Base-by-base conservation (phyloP, 225 moss, liverwort and hornwort genomes). In the Bryum argenteum region DNA sequence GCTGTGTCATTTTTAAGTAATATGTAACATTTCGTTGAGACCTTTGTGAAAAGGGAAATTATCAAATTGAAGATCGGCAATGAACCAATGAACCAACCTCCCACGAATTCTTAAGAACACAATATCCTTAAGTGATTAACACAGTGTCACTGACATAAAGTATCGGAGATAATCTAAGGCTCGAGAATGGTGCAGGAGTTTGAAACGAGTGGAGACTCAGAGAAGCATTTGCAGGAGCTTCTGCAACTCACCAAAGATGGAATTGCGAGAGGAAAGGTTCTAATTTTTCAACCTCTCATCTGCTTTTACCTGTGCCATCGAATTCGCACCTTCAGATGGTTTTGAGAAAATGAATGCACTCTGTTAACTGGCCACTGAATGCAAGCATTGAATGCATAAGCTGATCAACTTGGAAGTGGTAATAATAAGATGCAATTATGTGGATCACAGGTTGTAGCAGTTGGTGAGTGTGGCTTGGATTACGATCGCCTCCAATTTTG, bases 381-480 rank as follows among this genome's bases (percentile, higher is more conserved):
- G 33, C 33, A 33, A 33, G 4, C 33, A 33, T 33, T 33, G 5
- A 33, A 33, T 33, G 33, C 33, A 33, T 33, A 33, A 33, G 33
- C 33, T 33, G 33, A 33, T 33, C 3, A 37, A 65, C 47, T 65
- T 70, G 50, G 50, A 71, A 57, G 61, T 54, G 38, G 15, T 10
- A 15, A 6, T 48, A 48, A 19, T 20, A 10, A 67, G 63, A 67
- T 22, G 53, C 48, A 50, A 38, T 64, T 59, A 6, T 69, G 37
- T 73, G 17, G 66, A 72, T 69, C 53, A 44, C 79, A 95, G 95
- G 92, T 95, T 61, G 94, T 98, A 62, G 97, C 97, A 20, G 88
- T 98, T 58, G 97, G 97, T 72, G 97, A 98, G 76, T 98, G 90
- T 73, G 97, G 97, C 51, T 85, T 98, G 80, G 97, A 98, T 74